Base-by-base conservation (phyloP, 129 eudicot species). In the Apium graveolens region DNA sequence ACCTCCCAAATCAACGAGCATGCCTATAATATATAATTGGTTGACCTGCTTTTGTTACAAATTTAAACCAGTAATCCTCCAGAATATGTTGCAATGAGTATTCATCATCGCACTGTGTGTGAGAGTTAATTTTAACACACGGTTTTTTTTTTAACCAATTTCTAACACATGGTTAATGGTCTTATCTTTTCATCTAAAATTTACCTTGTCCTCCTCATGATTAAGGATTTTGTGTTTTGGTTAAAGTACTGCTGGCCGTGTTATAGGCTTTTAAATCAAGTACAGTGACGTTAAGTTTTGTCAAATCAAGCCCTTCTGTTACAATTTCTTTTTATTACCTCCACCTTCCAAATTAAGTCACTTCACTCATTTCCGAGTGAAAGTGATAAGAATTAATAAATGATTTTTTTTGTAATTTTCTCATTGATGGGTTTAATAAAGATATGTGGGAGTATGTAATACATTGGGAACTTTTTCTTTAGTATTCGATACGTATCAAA, bases 211-310 rank as follows among this genome's bases (percentile, higher is more conserved):
- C 57, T 5, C 20, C 16, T 46, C 18, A 18, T 18, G 2, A 18
- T 49, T 17, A 20, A 20, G 62, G 62, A 51, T 20, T 20, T 49
- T 51, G 26, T 51, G 11, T 0, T 21, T 51, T 5, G 62, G 11
- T 60, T 60, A 60, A 60, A 60, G 32, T 57, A 13, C 4, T 57
- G 65, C 68, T n/a, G n/a, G n/a, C 32, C 31, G 68, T 60, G 65
- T 57, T 49, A 49, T 46, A 46, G 20, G 20, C 53, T 53, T 53
- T 6, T n/a, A 57, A 60, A 60, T 60, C 68, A 60, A 60, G 68
- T 60, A 60, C 68, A 60, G 68, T 60, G 68, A 60, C 68, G 68
- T 60, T 60, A 60, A 60, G 68, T n/a, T 60, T 60, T n/a, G 68
- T 60, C 68, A n/a, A n/a, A 26, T 60, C 68, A 60, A 5, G 32